Percentiles rank a stretch among this genome's conserved stretches.
These are phyloP conservation scores for Magnaporthiopsis poae DNA, from an alignment of 2,329 filamentous ascomycete species.

Conservation along the genomic window DNA sequence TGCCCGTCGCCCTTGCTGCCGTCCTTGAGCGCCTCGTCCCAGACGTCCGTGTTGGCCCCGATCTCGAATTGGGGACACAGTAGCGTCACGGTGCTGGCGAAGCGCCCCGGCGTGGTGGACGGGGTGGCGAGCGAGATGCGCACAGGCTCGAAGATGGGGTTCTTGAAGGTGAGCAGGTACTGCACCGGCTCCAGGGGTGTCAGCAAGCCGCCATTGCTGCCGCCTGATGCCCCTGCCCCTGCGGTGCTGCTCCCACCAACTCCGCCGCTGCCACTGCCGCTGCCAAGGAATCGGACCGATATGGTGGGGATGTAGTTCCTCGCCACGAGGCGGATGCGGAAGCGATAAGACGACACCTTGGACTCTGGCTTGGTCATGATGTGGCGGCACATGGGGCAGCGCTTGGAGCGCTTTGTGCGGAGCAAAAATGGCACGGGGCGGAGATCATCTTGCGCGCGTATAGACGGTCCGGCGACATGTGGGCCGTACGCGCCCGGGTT, in stretches of 20 bases:
- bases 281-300: constrained; percentile 43
- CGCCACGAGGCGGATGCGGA: constrained; percentile 85
- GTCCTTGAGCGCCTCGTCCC: constrained; percentile 74
- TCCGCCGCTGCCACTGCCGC: constrained; percentile 11
- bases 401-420: constrained; percentile 85
- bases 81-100: constrained; percentile 74
- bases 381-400: constrained; percentile 83
- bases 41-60: constrained; percentile 78
- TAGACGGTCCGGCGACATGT: constrained; percentile 30
- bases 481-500: constrained; percentile 33
- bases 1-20: neutral
- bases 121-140: constrained; percentile 82
- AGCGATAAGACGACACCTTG: constrained; percentile 79
- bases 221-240: neutral
- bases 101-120: constrained; percentile 63
- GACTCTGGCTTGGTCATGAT: constrained; percentile 90
- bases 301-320: constrained; percentile 79
- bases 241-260: constrained; percentile 5
- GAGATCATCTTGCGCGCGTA: constrained; percentile 62
- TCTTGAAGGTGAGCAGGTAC: constrained; percentile 81
- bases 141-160: constrained; percentile 86
- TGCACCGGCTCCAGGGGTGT: constrained; percentile 57
- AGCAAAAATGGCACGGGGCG: constrained; percentile 74
- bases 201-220: constrained; percentile 26
- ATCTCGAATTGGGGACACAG: constrained; percentile 91